Percentiles rank a stretch among this genome's conserved stretches.
Conservation (phyloP, 306 rosid genomes). For the Vigna trinervia region DNA sequence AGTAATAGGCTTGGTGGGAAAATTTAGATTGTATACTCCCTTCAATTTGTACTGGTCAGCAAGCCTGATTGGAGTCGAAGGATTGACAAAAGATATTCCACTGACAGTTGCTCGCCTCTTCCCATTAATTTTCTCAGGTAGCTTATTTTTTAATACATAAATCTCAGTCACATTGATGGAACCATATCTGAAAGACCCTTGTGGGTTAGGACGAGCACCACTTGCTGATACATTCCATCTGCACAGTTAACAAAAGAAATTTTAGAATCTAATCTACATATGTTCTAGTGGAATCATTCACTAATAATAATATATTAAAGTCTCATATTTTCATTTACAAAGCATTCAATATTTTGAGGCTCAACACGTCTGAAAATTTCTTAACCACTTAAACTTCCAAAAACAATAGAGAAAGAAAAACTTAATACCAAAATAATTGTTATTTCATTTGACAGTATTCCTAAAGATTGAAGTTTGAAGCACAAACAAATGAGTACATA, state of each 20-base stretch:
- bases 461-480: neutral
- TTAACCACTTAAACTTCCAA: slow-evolving; percentile 18
- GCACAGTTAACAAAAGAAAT: slow-evolving; percentile 45
- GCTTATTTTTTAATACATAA: slow-evolving; percentile 78
- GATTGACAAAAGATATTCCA: slow-evolving; percentile 80
- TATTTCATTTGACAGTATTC: neutral
- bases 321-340: neutral
- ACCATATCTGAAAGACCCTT: slow-evolving; percentile 95
- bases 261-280: slow-evolving; percentile 19
- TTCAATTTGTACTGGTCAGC: slow-evolving; percentile 82
- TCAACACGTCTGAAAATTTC: neutral
- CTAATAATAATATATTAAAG: neutral
- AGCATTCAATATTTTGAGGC: slow-evolving; percentile 6
- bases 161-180: slow-evolving; percentile 93
- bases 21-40: slow-evolving; percentile 84
- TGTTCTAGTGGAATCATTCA: neutral
- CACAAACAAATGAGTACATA: neutral
- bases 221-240: slow-evolving; percentile 99
- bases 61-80: slow-evolving; percentile 86
- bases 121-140: slow-evolving; percentile 68
- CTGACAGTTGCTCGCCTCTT: slow-evolving; percentile 74
- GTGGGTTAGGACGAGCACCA: slow-evolving; percentile 99
- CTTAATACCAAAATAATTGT: neutral
- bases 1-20: slow-evolving; percentile 75
- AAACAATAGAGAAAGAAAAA: slow-evolving; percentile 33